Conservation (phyloP, 2,329 filamentous ascomycete genomes). For the Pseudovirgaria hyperparasitica region DNA sequence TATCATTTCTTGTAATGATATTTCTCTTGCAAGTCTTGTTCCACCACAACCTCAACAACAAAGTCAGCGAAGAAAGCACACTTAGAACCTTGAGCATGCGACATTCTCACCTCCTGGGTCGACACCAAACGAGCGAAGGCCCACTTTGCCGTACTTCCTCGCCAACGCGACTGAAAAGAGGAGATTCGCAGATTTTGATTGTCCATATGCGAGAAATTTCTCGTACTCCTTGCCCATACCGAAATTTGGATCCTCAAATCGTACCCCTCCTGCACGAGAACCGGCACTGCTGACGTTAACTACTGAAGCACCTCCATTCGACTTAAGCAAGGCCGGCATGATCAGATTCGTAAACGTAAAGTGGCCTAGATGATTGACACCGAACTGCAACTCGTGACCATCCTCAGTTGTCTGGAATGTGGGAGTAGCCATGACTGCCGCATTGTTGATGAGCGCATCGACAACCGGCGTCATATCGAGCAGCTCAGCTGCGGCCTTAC, state of each 20-base stretch:
- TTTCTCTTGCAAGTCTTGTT: conserved; percentile 2
- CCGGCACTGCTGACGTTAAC: conserved; percentile 19
- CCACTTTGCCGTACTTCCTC: conserved; percentile 9
- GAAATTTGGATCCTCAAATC: conserved; percentile 34
- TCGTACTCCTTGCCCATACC: conserved; percentile 10
- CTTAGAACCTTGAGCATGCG: conserved; percentile 4
- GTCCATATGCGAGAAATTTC: conserved; percentile 17
- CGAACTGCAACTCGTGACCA: conserved; percentile 36
- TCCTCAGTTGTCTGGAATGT: conserved; percentile 22
- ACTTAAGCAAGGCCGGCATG: conserved; percentile 25
- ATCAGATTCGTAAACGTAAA: conserved; percentile 33
- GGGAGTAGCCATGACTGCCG: conserved; percentile 23
- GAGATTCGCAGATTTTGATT: conserved; percentile 19
- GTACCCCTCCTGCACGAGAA: conserved; percentile 14
- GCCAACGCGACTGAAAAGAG: conserved; percentile 16
- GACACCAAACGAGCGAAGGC: conserved; percentile 17
- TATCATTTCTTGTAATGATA: conserved; percentile 1
- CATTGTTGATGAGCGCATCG: conserved; percentile 34
- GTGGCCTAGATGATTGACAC: conserved; percentile 35
- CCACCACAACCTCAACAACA: background rate
- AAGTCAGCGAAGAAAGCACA: conserved; percentile 1
- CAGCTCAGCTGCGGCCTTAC: conserved; percentile 20
- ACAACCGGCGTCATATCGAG: conserved; percentile 17
- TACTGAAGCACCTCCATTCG: conserved; percentile 18
- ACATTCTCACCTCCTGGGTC: conserved; percentile 12